phyloP scores from a whole-genome alignment of 140 eudicot genomes.

The Bidens hawaiensis region DNA sequence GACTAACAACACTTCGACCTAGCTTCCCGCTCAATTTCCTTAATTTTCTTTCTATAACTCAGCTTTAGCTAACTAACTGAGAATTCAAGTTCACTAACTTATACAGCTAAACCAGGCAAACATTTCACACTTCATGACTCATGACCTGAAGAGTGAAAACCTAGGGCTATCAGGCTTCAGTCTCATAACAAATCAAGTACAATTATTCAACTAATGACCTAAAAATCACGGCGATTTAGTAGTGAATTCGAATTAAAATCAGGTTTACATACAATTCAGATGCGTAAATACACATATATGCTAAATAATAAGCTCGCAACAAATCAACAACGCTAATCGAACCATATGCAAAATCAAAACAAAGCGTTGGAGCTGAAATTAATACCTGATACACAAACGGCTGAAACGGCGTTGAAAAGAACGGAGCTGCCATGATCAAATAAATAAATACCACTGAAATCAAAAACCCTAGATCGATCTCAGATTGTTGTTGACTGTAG shows the following conservation, averaged over 20 bases:
- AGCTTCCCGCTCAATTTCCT: not conserved
- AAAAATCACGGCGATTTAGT: not conserved
- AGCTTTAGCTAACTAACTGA: not conserved
- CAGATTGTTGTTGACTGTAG: not conserved
- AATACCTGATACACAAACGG: conserved; percentile 94
- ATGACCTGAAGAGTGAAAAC: not conserved
- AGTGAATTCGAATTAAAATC: not conserved
- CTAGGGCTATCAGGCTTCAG: conserved; percentile 1
- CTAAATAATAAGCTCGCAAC: not conserved
- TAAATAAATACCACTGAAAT: conserved; percentile 12
- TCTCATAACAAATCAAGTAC: conserved; percentile 5
- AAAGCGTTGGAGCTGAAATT: not conserved
- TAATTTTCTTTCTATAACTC: not conserved
- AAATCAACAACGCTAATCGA: not conserved
- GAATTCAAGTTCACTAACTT: not conserved
- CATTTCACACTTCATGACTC: not conserved
- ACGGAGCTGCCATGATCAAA: conserved; percentile 85
- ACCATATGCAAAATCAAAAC: not conserved
- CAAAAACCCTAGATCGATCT: conserved; percentile 26
- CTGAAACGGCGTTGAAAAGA: conserved; percentile 82
- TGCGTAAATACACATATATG: not conserved
- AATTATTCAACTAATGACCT: conserved; percentile 2
- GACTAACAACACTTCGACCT: no score
- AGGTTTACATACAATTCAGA: conserved; percentile 6
- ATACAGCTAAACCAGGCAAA: not conserved